phyloP scores from a whole-genome alignment of 805 yeast species.

The Schizosaccharomyces cryophilus region DNA sequence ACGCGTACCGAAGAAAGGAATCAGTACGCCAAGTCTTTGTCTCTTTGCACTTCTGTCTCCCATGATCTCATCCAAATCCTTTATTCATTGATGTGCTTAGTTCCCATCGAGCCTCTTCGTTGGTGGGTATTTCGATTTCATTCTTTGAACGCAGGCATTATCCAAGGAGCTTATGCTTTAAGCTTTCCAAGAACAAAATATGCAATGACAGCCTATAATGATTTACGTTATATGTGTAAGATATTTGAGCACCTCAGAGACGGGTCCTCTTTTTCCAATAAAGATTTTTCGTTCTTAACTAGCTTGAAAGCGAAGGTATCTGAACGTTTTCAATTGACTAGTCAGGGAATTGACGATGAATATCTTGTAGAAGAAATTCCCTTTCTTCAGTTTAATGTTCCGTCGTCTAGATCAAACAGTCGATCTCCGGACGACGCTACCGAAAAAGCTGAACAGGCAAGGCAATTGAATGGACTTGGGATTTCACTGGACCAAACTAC shows the following conservation, averaged over 20 bases:
- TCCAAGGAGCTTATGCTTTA: background rate
- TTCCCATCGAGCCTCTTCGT: background rate
- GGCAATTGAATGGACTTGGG: background rate
- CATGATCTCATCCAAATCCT: background rate
- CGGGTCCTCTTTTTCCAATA: background rate
- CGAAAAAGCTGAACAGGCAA: background rate
- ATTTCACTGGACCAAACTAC: background rate
- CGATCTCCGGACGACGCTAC: background rate
- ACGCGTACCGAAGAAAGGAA: background rate
- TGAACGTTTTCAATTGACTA: background rate
- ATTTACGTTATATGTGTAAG: background rate
- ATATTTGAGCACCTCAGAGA: background rate
- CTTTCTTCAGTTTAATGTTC: background rate
- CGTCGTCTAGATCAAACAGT: background rate
- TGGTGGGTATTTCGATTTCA: slow-evolving; percentile 1
- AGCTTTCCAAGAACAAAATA: background rate
- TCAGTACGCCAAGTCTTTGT: background rate
- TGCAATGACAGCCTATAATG: background rate
- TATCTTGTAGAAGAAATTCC: background rate
- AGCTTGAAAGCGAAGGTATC: background rate
- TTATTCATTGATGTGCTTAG: background rate
- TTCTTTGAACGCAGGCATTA: background rate
- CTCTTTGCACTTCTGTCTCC: background rate
- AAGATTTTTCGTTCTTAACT: background rate
- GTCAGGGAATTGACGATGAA: background rate